Base-by-base conservation (phyloP, 106 monocot genomes). In the Dendrobium chrysotoxum region DNA sequence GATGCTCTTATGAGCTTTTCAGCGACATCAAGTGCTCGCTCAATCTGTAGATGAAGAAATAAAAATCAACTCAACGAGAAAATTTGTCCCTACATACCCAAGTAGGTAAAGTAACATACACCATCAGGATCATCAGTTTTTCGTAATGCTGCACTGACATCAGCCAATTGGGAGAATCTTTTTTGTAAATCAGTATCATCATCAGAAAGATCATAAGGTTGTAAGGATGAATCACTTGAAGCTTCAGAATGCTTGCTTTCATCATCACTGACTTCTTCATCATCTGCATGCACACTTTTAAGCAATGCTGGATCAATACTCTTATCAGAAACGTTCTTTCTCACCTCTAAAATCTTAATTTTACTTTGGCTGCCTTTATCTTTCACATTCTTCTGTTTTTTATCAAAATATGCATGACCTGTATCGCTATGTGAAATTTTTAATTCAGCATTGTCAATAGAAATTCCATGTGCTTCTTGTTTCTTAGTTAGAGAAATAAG, bases 141-240 rank as follows among this genome's bases (percentile, higher is more conserved):
- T 71, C 95, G 82, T 73, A 99, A 78, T 79, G 99, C 99, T 55
- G 87, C 81, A 78, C 81, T 68, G 72, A 95, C 21, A 82, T 99
- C 99, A 79, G 70, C 81, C 16, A 99, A 73, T 77, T 99, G 95
- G 61, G 89, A 82, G 54, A 93, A 79, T 46, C 83, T 86, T 73
- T 83, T 92, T 35, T 93, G 80, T 78, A 99, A 85, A 84, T 99
- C 99, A 40, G 83, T 73, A 81, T 88, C 92, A 86, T 95, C 99
- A 83, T 99, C 99, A 31, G 93, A 83, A 61, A 99, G 84, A 89
- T 99, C 99, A 84, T 95, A 99, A 28, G 99, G 99, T 50, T 93
- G 86, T 71, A 99, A 87, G 68, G 94, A 98, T 82, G 92, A 86
- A 73, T 93, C 93, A 84, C 88, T 88, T 87, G 91, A 92, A 53